Percentiles rank a stretch among this genome's conserved stretches.
Evolutionary conservation across 176 grass and related monocot genomes (phyloP).

Genomic region (Aegilops longissima): DNA sequence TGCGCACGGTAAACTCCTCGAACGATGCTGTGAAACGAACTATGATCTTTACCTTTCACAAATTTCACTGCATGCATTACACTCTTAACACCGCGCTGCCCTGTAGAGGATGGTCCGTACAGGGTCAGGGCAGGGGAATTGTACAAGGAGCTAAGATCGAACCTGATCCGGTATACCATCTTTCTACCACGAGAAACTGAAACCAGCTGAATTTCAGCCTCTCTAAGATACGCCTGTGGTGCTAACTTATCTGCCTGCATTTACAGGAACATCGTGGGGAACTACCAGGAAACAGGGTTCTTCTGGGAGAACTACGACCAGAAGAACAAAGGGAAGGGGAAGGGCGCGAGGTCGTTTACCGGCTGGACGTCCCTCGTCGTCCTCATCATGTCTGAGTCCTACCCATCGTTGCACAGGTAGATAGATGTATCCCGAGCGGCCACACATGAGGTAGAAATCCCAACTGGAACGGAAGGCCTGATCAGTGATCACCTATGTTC

Average conservation of each 20-base stretch:
- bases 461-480: too few relatives aligned
- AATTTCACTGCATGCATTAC: background rate
- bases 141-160: constrained; percentile 74
- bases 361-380: constrained; percentile 91
- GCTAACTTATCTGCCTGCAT: background rate
- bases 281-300: constrained; percentile 77
- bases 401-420: constrained; percentile 70
- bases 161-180: constrained; percentile 73
- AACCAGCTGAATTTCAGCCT: constrained; percentile 5
- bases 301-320: constrained; percentile 98
- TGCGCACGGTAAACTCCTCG: constrained; percentile 53
- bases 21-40: background rate
- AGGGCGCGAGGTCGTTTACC: constrained; percentile 84
- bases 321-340: constrained; percentile 80
- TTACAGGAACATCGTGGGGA: constrained; percentile 73
- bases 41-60: background rate
- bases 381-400: constrained; percentile 83
- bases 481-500: background rate
- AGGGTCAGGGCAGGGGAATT: constrained; percentile 48
- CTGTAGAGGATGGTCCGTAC: constrained; percentile 82
- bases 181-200: background rate
- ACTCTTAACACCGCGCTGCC: constrained; percentile 13
- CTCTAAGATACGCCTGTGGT: constrained; percentile 4
- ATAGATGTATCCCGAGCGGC: constrained; percentile 31
- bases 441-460: background rate